Evolutionary conservation across 2,329 filamentous ascomycete species (phyloP).

Genomic region (Paecilomyces formosus): DNA sequence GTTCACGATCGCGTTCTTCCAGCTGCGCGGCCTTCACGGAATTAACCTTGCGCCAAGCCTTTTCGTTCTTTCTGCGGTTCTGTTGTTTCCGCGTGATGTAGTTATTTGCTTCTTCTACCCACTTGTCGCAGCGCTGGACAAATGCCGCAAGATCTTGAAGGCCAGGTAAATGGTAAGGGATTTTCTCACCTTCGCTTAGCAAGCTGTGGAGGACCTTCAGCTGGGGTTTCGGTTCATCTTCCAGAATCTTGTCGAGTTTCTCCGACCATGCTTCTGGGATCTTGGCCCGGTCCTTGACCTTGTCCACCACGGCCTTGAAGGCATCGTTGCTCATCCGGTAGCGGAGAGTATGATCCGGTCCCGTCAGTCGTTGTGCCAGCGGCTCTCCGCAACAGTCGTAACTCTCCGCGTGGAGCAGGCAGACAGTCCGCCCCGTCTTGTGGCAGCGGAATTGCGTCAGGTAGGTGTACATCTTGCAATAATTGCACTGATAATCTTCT

Average conservation of each 20-base stretch:
- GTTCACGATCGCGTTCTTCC: constrained; percentile 75
- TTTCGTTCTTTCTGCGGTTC: constrained; percentile 91
- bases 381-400: constrained; percentile 71
- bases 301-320: constrained; percentile 60
- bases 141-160: constrained; percentile 76
- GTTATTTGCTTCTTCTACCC: constrained; percentile 93
- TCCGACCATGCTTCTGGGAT: constrained; percentile 84
- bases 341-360: constrained; percentile 64
- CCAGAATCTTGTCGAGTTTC: constrained; percentile 77
- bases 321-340: constrained; percentile 70
- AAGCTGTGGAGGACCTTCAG: constrained; percentile 79
- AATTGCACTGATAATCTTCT: constrained; percentile 84
- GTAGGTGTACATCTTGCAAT: constrained; percentile 89
- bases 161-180: constrained; percentile 80
- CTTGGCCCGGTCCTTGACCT: constrained; percentile 76
- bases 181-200: constrained; percentile 89
- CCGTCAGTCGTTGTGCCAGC: constrained; percentile 60
- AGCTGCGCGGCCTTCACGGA: constrained; percentile 67
- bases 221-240: constrained; percentile 75
- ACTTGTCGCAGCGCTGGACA: constrained; percentile 93
- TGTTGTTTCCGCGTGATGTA: constrained; percentile 97
- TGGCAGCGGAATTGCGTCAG: constrained; percentile 83
- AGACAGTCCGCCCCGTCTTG: constrained; percentile 72
- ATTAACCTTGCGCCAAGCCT: constrained; percentile 67
- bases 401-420: constrained; percentile 70